Base-by-base conservation (phyloP, 1,284 basidiomycete species). In the Sparassis latifolia region DNA sequence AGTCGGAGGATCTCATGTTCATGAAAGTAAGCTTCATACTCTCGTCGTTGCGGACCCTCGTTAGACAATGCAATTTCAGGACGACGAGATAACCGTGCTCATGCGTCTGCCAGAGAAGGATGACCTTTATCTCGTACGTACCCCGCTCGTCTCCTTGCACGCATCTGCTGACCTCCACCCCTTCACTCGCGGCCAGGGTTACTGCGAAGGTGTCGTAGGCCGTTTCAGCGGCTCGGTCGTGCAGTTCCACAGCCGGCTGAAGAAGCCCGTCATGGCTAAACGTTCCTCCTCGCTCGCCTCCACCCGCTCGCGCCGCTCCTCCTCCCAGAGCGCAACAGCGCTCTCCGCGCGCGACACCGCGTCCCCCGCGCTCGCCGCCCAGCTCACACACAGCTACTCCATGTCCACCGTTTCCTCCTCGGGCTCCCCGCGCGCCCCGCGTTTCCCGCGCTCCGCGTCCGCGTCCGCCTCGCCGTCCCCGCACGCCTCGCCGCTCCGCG, bases 171-270 rank as follows among this genome's bases (percentile, higher is more conserved):
- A 12, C 49, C 42, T 44, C 20, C 10, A 43, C 41, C 37, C 31
- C 45, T 7, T 39, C 5, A 30, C 45, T 30, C 50, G 20, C 1
- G 20, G 20, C 2, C 48, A 69, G 68, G 68, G 68, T 20, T 69
- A 86, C 59, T 97, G 94, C 64, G 93, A 97, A 70, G 92, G 89
- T 47, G 90, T 96, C 44, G 86, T 96, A 2, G 93, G 93, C 10
- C 79, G 84, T 41, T 94, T 96, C 65, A 73, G 77, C 33, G 82
- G 78, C 2, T 62, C 69, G 10, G 73, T 86, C 55, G 90, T 96
- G 9, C 75, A 71, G 20, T 89, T 94, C 59, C 82, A 82, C 58
- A 77, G 78, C 3, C 86, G 83, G 55, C 77, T 93, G 58, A 93
- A 93, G 71, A 84, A 82, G 54, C 86, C 89, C 0, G 73, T 93